Percentiles rank a stretch among this genome's conserved stretches.
Conservation (phyloP, 2,329 filamentous ascomycete species). For the Ascochyta pisi region DNA sequence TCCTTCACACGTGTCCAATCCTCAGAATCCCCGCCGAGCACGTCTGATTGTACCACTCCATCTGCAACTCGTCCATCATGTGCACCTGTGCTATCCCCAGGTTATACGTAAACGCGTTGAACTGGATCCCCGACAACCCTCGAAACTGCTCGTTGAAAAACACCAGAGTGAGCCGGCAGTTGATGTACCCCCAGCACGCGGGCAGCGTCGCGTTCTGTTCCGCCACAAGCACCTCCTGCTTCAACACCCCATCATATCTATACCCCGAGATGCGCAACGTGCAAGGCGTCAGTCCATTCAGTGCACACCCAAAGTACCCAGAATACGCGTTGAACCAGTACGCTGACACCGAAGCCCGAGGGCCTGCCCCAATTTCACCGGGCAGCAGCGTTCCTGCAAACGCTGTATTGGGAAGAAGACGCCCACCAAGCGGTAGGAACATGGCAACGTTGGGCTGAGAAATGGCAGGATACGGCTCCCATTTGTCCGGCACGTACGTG, state of each 20-base stretch:
- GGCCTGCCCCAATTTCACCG: conserved; percentile 58
- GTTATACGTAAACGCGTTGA: conserved; percentile 54
- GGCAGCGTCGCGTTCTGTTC: conserved; percentile 52
- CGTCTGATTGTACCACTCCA: conserved; percentile 59
- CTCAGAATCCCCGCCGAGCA: conserved; percentile 55
- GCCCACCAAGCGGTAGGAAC: conserved; percentile 51
- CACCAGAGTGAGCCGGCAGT: conserved; percentile 55
- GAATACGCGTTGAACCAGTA: conserved; percentile 61
- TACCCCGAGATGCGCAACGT: conserved; percentile 56
- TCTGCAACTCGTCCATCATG: conserved; percentile 57
- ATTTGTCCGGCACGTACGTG: conserved; percentile 55
- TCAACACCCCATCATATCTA: conserved; percentile 47
- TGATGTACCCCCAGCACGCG: conserved; percentile 49
- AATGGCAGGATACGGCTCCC: conserved; percentile 53
- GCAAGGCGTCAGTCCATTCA: conserved; percentile 49
- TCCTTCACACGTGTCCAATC: conserved; percentile 35
- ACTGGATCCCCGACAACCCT: conserved; percentile 56
- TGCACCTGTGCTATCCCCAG: conserved; percentile 50
- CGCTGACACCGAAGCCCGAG: conserved; percentile 50
- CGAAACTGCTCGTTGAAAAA: conserved; percentile 50
- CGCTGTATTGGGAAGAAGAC: conserved; percentile 34
- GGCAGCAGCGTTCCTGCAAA: conserved; percentile 46
- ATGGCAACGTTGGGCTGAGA: conserved; percentile 58
- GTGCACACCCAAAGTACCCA: conserved; percentile 58
- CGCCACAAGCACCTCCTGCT: conserved; percentile 45